Base-by-base conservation (phyloP, 345 rosid species). In the Hibiscus trionum region DNA sequence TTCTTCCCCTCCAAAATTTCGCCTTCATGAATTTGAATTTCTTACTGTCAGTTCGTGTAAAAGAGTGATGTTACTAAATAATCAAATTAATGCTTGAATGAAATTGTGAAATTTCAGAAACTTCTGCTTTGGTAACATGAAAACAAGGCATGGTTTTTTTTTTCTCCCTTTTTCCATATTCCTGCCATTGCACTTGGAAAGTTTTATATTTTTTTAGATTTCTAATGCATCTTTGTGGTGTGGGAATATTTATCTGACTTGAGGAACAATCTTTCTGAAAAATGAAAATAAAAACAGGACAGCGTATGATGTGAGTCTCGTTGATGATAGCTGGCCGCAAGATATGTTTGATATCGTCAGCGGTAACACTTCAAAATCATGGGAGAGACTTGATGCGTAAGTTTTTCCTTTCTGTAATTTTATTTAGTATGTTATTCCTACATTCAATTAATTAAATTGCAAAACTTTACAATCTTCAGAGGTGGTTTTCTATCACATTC, bases 351-450 rank as follows among this genome's bases (percentile, higher is more conserved):
- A 80, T 72, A 74, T 88, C 52, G 78, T 92, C 77, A 82, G 78
- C 50, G 97, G 97, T 21, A 95, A 92, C 85, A 78, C 78, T 70
- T 88, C 97, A 26, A 82, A 66, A 58, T 84, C 99, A 44, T 95
- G 99, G 99, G 99, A 92, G 71, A 86, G 96, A 71, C 97, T 95
- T 72, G 97, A 95, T 84, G 92, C 87, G 99, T 90, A 80, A 88
- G 97, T 86, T 8, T 69, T 47, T 35, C 17, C 31, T 68, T 21
- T 17, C 67, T 69, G 17, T 37, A n/a, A 16, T 73, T 42, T 37
- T 61, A 27, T 60, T 24, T 62, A 3, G 59, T n/a, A 17, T 42
- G 62, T 61, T 27, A n/a, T 11, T 56, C 44, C 58, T 70, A 65
- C 66, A 68, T 66, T 50, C 62, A 72, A 70, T 74, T 70, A 77